Percentiles rank a stretch among this genome's conserved stretches.
Conservation (phyloP, 306 rosid species). For the Crataegus laevigata region DNA sequence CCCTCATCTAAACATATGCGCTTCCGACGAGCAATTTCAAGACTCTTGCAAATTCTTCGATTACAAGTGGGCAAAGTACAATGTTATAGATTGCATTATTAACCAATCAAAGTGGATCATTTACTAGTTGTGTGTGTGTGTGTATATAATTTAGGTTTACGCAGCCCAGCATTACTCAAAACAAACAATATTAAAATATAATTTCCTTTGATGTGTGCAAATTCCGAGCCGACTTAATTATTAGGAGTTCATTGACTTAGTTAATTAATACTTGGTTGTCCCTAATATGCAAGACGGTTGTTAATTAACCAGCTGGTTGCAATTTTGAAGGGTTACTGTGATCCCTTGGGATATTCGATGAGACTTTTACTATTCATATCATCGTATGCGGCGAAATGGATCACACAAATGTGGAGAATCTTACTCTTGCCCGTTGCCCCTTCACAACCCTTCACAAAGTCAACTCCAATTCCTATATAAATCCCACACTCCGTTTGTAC, state of each 20-base stretch:
- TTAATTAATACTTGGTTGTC: not conserved
- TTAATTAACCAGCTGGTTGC: not conserved
- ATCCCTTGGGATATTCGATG: constrained; percentile 63
- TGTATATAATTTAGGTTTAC: not conserved
- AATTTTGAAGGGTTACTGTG: constrained; percentile 8
- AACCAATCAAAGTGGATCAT: not conserved
- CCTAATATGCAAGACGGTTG: not conserved
- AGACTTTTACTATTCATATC: constrained; percentile 26
- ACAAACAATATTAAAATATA: not conserved
- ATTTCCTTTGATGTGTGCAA: not conserved
- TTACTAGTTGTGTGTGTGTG: not conserved
- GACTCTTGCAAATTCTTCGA: not conserved
- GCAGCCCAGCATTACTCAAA: not conserved
- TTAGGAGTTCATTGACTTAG: not conserved
- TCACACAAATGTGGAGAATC: not conserved
- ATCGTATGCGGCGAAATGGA: constrained; percentile 53
- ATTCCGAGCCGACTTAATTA: not conserved
- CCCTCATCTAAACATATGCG: no score
- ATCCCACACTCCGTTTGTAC: constrained; percentile 13
- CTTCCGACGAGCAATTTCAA: not conserved
- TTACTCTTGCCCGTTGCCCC: not conserved
- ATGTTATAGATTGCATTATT: not conserved
- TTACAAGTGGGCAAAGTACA: not conserved
- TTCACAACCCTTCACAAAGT: constrained; percentile 16
- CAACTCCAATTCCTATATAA: constrained; percentile 41